Conservation (phyloP, 2,329 filamentous ascomycete genomes). For the Balansia obtecta region DNA sequence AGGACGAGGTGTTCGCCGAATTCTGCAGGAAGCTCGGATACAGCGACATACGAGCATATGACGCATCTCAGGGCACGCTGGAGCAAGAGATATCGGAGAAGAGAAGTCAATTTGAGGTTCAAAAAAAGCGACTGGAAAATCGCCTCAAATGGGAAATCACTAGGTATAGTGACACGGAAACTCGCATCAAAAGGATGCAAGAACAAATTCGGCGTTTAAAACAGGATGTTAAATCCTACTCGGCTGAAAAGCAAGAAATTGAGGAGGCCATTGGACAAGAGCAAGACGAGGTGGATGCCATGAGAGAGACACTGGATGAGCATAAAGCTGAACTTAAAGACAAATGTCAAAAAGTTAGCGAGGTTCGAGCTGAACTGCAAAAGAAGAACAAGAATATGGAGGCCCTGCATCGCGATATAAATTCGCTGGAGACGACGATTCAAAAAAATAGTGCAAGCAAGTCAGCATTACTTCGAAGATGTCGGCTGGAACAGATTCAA, state of each 20-base stretch:
- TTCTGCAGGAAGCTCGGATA: constrained; percentile 88
- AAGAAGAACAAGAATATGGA: constrained; percentile 80
- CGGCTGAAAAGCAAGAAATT: constrained; percentile 61
- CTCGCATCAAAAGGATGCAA: constrained; percentile 57
- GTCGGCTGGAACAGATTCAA: constrained; percentile 86
- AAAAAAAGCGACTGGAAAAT: constrained; percentile 62
- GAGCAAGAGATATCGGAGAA: constrained; percentile 85
- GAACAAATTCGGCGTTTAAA: constrained; percentile 53
- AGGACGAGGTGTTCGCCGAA: constrained; percentile 73
- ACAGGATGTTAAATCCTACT: constrained; percentile 55
- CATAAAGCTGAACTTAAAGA: constrained; percentile 55
- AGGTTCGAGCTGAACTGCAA: constrained; percentile 67
- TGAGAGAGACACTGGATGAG: constrained; percentile 60
- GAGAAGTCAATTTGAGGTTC: constrained; percentile 74
- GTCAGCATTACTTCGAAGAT: constrained; percentile 74
- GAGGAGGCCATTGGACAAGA: constrained; percentile 61
- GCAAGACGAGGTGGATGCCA: constrained; percentile 62
- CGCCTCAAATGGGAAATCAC: constrained; percentile 45
- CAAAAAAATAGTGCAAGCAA: constrained; percentile 76
- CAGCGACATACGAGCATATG: constrained; percentile 80
- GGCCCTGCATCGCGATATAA: constrained; percentile 56
- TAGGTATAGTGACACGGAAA: constrained; percentile 44
- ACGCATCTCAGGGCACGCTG: constrained; percentile 81
- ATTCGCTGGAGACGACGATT: constrained; percentile 68
- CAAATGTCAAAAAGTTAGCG: constrained; percentile 63